These are phyloP conservation scores for Eucalyptus cloeziana DNA, from an alignment of 345 rosid species.

Conservation along the genomic window DNA sequence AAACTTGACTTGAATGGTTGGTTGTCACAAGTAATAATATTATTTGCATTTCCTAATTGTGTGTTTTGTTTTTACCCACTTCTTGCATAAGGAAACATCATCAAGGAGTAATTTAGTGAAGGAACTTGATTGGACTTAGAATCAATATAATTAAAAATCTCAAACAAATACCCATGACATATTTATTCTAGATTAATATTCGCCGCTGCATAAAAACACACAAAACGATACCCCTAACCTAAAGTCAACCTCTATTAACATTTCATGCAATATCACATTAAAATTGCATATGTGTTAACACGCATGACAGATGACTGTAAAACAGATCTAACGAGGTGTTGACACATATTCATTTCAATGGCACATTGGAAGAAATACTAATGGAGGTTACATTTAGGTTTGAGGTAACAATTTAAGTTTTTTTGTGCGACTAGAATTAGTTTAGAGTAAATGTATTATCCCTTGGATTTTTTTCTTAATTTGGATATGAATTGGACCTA, in stretches of 20 bases:
- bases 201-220: not conserved
- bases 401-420: not conserved
- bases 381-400: not conserved
- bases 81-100: not conserved
- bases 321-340: not conserved
- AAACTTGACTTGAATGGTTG: not conserved
- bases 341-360: not conserved
- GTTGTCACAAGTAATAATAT: not conserved
- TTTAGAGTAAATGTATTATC: not conserved
- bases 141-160: not conserved
- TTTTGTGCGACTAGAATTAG: not conserved
- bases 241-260: not conserved
- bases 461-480: not conserved
- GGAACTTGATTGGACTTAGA: not conserved
- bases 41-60: not conserved
- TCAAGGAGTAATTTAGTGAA: not conserved
- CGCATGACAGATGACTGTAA: rapidly evolving
- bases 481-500: not conserved
- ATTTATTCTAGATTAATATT: not conserved
- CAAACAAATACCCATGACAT: not conserved
- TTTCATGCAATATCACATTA: not conserved
- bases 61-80: not conserved
- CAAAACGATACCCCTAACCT: rapidly evolving
- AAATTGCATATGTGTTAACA: not conserved
- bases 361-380: not conserved